phyloP scores from a whole-genome alignment of 257 asterid species.

The Fraxinus cuspidata region DNA sequence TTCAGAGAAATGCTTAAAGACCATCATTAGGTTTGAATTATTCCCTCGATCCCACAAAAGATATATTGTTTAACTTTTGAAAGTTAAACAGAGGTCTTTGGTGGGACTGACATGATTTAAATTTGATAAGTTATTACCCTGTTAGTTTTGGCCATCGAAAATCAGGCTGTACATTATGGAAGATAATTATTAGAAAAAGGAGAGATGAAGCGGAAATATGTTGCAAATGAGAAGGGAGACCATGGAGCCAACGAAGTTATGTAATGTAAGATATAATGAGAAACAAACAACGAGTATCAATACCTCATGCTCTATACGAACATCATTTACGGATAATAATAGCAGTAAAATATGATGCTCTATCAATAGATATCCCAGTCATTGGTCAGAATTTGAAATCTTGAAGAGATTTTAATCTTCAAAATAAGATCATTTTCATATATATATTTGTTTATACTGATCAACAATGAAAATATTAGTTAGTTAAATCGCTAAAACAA shows the following conservation, averaged over 20 bases:
- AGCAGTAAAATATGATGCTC: not conserved
- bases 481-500: slow-evolving; percentile 7
- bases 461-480: not conserved
- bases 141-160: not conserved
- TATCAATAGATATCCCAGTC: not conserved
- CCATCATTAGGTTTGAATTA: not conserved
- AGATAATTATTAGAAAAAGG: not conserved
- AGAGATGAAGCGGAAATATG: not conserved
- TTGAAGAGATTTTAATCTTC: not conserved
- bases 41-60: not conserved
- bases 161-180: not conserved
- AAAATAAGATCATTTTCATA: not conserved
- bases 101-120: not conserved
- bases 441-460: not conserved
- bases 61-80: not conserved
- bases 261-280: not conserved
- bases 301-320: not conserved
- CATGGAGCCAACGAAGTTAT: not conserved
- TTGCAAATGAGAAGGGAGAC: not conserved
- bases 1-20: not conserved
- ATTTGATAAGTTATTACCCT: not conserved
- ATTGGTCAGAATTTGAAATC: not conserved
- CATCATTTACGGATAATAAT: not conserved
- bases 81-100: not conserved
- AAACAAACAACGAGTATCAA: not conserved